These are phyloP conservation scores for Boletus calvinii DNA, from an alignment of 1,284 basidiomycete genomes.

Conservation along the genomic window DNA sequence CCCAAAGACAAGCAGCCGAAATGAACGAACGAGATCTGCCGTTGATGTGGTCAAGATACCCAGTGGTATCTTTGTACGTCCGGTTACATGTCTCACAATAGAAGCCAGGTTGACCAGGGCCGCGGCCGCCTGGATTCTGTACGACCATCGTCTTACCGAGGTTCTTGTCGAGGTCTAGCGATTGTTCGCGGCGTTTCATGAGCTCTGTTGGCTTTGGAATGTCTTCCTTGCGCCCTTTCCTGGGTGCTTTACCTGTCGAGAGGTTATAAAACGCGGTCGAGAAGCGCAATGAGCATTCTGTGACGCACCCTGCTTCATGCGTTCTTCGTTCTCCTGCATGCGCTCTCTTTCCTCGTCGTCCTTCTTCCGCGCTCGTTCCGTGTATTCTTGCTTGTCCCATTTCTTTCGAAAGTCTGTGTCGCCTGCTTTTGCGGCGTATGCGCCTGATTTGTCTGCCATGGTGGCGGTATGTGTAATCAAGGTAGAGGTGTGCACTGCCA, in stretches of 20 bases:
- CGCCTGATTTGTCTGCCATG: slow-evolving; percentile 63
- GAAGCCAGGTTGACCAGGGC: slow-evolving; percentile 88
- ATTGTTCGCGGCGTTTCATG: slow-evolving; percentile 79
- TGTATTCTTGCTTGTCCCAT: slow-evolving; percentile 86
- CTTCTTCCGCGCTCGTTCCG: slow-evolving; percentile 71
- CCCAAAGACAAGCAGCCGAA: slow-evolving; percentile 1
- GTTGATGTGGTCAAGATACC: slow-evolving; percentile 96
- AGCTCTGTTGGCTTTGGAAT: slow-evolving; percentile 88
- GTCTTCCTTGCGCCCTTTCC: slow-evolving; percentile 62
- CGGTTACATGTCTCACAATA: slow-evolving; percentile 88
- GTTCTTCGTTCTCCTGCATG: slow-evolving; percentile 83
- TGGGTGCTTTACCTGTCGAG: slow-evolving; percentile 74
- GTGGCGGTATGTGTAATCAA: neutral
- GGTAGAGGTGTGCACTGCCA: neutral
- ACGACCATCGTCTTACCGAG: slow-evolving; percentile 91
- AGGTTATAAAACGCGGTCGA: neutral
- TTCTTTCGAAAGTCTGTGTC: slow-evolving; percentile 81
- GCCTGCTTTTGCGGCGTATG: slow-evolving; percentile 58
- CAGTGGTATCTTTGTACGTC: slow-evolving; percentile 91
- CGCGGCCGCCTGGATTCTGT: slow-evolving; percentile 73
- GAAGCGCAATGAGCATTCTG: neutral
- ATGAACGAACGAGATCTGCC: slow-evolving; percentile 79
- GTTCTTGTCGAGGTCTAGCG: slow-evolving; percentile 89
- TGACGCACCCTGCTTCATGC: slow-evolving; percentile 70
- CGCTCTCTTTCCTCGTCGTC: slow-evolving; percentile 76